A percentile compares a stretch with the other conserved stretches of the same genome.
Conservation (phyloP, 2,329 filamentous ascomycete species). For the Penicillium sp. region DNA sequence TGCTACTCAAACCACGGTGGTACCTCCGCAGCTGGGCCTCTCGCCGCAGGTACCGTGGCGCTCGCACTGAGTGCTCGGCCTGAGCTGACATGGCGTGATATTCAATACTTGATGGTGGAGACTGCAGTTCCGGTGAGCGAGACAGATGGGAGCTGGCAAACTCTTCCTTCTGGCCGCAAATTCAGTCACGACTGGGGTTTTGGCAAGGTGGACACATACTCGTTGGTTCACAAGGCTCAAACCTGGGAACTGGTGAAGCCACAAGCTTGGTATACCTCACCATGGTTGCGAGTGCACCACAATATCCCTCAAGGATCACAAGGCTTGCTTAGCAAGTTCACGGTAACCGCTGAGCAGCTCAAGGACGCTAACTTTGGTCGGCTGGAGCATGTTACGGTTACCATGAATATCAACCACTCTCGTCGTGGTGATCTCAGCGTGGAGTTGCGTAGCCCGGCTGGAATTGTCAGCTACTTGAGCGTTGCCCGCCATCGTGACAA, state of each 20-base stretch:
- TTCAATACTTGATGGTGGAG: conserved; percentile 86
- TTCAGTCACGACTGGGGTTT: conserved; percentile 96
- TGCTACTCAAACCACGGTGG: conserved; percentile 86
- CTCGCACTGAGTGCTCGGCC: conserved; percentile 82
- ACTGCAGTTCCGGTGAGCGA: conserved; percentile 79
- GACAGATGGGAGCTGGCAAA: conserved; percentile 75
- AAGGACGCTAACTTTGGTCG: conserved; percentile 78
- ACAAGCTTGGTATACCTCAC: conserved; percentile 90
- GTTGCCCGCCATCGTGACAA: conserved; percentile 71
- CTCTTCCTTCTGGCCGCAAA: conserved; percentile 75
- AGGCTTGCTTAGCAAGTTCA: conserved; percentile 76
- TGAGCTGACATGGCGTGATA: conserved; percentile 87
- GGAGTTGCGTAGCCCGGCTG: conserved; percentile 80
- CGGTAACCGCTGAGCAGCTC: conserved; percentile 79
- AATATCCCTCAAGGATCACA: conserved; percentile 79
- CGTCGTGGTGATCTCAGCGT: conserved; percentile 90
- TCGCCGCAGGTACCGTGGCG: conserved; percentile 89
- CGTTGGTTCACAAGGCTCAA: conserved; percentile 81
- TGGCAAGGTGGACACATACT: conserved; percentile 88
- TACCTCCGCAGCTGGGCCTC: conserved; percentile 89
- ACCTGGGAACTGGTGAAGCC: conserved; percentile 87
- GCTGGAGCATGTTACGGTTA: conserved; percentile 92
- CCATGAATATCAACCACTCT: conserved; percentile 91
- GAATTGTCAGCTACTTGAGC: conserved; percentile 80
- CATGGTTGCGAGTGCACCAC: conserved; percentile 88